Evolutionary conservation across 2,329 filamentous ascomycete species (phyloP), one percentile per base, ranked within the genome.

Genomic region (Xylariales sp.): DNA sequence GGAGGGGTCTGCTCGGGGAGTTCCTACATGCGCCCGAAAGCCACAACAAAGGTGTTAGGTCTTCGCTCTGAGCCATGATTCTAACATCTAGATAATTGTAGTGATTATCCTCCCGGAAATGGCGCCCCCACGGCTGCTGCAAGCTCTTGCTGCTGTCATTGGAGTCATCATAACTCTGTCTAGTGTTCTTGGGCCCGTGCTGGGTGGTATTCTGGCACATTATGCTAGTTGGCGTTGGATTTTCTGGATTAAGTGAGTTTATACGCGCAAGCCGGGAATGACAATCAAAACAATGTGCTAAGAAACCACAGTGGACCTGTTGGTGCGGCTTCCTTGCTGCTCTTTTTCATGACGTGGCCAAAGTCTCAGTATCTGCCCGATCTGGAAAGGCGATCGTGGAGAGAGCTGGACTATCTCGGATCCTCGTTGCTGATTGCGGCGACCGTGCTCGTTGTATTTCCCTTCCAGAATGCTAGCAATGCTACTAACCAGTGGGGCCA

Each of bases 211-310:
- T 4, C 71, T 88, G 48, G 86, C 85, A 1, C 75, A 84, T 16
- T 86, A 84, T 60, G 73, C 80, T 0, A 81, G 76, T 9, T 88
- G 86, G 86, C 77, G 83, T 67, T 87, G 85, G 83, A 80, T 88
- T 1, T 89, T 89, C 75, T 88, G 85, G 84, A 85, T 89, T 73
- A 89, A 89, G 85, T 86, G 72, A 56, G 82, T 77, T 30, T n/a
- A 56, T 16, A 60, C 16, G 50, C n/a, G 16, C 4, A 57, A 53
- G 39, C 14, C 12, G 23, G 41, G 2, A 30, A 57, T 30, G 14
- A 30, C n/a, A 58, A 50, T 6, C 64, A 71, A 64, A 70, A 45
- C 75, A 49, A 32, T 32, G 55, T 52, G 65, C 73, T 76, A 56
- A 75, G 4, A 36, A 3, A 5, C n/a, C 3, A 49, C 16, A 87